These are phyloP conservation scores for Erysimum cheiri DNA, from an alignment of 441 rosid genomes.

Conservation along the genomic window DNA sequence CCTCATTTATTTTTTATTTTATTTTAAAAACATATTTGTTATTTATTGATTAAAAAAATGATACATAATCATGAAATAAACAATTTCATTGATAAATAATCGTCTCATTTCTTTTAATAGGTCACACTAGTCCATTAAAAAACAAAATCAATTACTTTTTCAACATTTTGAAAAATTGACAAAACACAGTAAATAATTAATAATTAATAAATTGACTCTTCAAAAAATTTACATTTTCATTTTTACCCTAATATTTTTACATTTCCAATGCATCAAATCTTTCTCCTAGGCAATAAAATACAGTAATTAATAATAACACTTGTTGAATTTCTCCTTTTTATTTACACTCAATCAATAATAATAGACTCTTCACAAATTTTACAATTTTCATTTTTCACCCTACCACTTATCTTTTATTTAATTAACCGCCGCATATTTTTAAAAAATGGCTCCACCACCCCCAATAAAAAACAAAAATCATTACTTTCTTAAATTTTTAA, in stretches of 20 bases:
- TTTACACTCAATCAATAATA: background rate
- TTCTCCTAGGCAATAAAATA: too few relatives aligned
- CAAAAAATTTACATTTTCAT: background rate
- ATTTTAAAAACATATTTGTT: too few relatives aligned
- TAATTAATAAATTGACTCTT: background rate
- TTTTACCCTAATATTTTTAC: background rate
- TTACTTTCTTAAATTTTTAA: background rate
- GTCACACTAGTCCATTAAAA: too few relatives aligned
- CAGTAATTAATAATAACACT: background rate
- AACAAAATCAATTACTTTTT: background rate
- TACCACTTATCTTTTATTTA: background rate
- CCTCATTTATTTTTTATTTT: too few relatives aligned
- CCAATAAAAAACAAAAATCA: background rate
- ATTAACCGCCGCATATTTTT: background rate
- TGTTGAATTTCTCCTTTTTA: background rate
- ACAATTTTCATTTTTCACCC: background rate
- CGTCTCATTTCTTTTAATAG: too few relatives aligned
- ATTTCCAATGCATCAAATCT: background rate
- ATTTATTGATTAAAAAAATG: too few relatives aligned
- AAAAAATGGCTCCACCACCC: background rate
- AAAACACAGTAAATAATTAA: background rate
- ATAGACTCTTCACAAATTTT: background rate
- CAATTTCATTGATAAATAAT: too few relatives aligned
- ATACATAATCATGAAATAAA: too few relatives aligned
- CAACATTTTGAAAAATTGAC: background rate